A percentile compares a stretch with the other conserved stretches of the same genome.
Conservation (phyloP, 306 rosid species). For the Castanea crenata region DNA sequence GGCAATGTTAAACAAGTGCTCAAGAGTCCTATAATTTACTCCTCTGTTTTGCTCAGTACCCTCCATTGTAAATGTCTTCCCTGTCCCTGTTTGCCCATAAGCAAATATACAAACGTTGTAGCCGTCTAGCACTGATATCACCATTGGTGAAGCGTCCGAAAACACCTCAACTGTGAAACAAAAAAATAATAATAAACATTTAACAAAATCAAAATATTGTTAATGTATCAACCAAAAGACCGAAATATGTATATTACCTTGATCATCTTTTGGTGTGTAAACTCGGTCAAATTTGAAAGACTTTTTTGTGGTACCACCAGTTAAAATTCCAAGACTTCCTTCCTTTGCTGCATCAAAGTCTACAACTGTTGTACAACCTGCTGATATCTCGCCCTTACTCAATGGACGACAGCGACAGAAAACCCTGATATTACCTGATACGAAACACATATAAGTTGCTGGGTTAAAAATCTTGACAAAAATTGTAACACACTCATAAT, state of each 20-base stretch:
- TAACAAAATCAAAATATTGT: background rate
- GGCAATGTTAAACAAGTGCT: constrained; percentile 63
- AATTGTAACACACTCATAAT: background rate
- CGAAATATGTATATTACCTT: constrained; percentile 40
- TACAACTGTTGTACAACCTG: constrained; percentile 59
- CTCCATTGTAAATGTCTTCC: constrained; percentile 95
- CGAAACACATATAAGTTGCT: background rate
- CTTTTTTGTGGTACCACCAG: constrained; percentile 55
- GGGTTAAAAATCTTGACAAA: constrained; percentile 6
- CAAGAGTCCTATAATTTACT: constrained; percentile 84
- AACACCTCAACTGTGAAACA: constrained; percentile 72
- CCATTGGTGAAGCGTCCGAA: constrained; percentile 84
- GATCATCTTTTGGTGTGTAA: constrained; percentile 78
- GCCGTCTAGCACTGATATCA: constrained; percentile 75
- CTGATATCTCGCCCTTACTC: constrained; percentile 54
- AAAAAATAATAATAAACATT: constrained; percentile 3
- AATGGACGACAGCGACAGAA: constrained; percentile 93
- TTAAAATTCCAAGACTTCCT: constrained; percentile 71
- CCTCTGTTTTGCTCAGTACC: constrained; percentile 80
- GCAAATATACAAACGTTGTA: constrained; percentile 92
- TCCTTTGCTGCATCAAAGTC: constrained; percentile 84
- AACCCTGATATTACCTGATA: constrained; percentile 81
- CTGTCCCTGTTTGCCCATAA: constrained; percentile 91
- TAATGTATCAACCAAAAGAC: constrained; percentile 6
- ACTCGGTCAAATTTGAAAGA: constrained; percentile 81